phyloP scores from a whole-genome alignment of 495 filamentous ascomycete species.

The Lasiosphaeriaceae sp. region DNA sequence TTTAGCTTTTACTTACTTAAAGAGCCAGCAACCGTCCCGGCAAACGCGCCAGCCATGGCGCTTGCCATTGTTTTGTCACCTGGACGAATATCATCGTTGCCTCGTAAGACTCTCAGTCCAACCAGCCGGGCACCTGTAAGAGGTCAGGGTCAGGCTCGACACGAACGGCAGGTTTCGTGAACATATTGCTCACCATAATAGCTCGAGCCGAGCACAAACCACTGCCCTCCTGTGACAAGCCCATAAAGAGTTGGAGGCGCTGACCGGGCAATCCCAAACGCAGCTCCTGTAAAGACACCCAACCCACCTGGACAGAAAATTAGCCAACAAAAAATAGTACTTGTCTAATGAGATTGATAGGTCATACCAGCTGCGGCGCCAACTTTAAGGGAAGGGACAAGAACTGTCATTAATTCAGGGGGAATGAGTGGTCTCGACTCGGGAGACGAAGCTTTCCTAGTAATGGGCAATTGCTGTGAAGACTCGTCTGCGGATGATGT shows the following conservation, averaged over 20 bases:
- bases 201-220: constrained; percentile 68
- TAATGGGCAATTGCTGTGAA: not conserved
- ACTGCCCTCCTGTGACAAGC: constrained; percentile 68
- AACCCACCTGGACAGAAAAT: constrained; percentile 50
- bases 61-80: constrained; percentile 58
- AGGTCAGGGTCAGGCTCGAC: constrained; percentile 21
- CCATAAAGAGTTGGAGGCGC: constrained; percentile 66
- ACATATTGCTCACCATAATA: constrained; percentile 61
- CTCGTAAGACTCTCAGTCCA: constrained; percentile 30
- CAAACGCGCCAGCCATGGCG: constrained; percentile 62
- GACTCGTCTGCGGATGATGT: not conserved
- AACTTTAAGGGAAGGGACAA: constrained; percentile 32
- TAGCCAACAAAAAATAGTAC: not conserved
- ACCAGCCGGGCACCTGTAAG: constrained; percentile 33
- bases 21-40: constrained; percentile 62
- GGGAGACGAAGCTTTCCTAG: not conserved
- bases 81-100: constrained; percentile 47
- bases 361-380: constrained; percentile 26
- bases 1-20: constrained; percentile 57
- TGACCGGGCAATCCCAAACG: constrained; percentile 62
- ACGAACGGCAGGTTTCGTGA: not conserved
- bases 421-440: constrained; percentile 26
- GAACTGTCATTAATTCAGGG: constrained; percentile 34
- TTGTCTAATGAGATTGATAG: not conserved
- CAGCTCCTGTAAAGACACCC: constrained; percentile 70